These are phyloP conservation scores for Exophiala aquamarina DNA, from an alignment of 2,329 filamentous ascomycete species.

Conservation along the genomic window DNA sequence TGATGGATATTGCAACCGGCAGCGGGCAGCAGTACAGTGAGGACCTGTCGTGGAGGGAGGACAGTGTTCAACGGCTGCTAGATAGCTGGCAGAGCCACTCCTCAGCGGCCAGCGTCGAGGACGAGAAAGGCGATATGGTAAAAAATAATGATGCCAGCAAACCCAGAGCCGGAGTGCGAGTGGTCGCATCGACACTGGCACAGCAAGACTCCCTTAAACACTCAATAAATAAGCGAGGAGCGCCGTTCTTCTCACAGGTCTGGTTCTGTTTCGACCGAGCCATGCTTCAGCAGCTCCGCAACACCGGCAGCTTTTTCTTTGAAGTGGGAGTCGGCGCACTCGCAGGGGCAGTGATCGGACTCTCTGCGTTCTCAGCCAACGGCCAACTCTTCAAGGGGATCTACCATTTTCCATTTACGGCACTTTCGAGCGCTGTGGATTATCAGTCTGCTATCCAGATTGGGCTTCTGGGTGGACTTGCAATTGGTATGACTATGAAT, in stretches of 20 bases:
- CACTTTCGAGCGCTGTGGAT: not conserved
- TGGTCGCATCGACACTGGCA: not conserved
- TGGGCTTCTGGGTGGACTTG: constrained; percentile 1
- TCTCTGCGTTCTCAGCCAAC: constrained; percentile 1
- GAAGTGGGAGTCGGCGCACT: constrained; percentile 1
- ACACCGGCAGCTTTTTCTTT: not conserved
- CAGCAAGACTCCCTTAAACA: constrained; percentile 35
- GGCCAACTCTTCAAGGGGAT: not conserved
- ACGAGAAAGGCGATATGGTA: not conserved
- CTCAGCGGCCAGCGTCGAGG: not conserved
- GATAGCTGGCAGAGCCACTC: not conserved
- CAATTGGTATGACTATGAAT: not conserved
- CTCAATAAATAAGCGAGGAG: constrained; percentile 53
- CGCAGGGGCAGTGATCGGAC: constrained; percentile 1
- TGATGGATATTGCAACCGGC: constrained; percentile 4
- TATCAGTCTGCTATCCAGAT: constrained; percentile 4
- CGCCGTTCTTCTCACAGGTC: constrained; percentile 49
- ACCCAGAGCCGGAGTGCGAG: not conserved
- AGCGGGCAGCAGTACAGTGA: constrained; percentile 1
- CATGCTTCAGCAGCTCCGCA: constrained; percentile 58
- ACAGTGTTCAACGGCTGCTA: not conserved
- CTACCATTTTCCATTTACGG: constrained; percentile 1
- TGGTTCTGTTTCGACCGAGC: constrained; percentile 55
- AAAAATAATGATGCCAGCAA: not conserved
- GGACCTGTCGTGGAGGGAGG: not conserved